phyloP scores from a whole-genome alignment of 441 rosid genomes.

The Metrosideros polymorpha region DNA sequence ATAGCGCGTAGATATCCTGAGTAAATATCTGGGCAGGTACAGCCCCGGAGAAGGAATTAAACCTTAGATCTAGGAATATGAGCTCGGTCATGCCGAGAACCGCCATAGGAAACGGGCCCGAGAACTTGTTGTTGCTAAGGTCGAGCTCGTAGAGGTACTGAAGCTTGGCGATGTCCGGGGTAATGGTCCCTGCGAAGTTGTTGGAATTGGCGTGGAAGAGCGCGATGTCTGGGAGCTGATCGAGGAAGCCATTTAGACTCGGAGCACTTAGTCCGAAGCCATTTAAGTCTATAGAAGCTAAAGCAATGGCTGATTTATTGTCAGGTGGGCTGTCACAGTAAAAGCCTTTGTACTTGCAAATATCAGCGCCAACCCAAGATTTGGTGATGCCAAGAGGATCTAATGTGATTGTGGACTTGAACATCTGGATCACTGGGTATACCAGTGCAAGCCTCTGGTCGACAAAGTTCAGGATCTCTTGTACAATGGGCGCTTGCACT shows the following conservation, averaged over 20 bases:
- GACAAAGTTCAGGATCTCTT: conserved; percentile 26
- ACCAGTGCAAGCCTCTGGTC: conserved; percentile 62
- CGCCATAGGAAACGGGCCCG: conserved; percentile 68
- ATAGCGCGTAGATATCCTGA: conserved; percentile 53
- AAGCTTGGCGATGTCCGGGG: conserved; percentile 49
- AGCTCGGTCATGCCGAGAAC: conserved; percentile 50
- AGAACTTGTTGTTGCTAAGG: conserved; percentile 64
- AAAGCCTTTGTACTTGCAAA: conserved; percentile 75
- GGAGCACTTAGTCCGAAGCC: conserved; percentile 75
- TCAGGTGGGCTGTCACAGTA: conserved; percentile 74
- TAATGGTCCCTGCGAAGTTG: conserved; percentile 47
- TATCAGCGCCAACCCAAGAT: conserved; percentile 65
- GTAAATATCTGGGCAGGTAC: conserved; percentile 66
- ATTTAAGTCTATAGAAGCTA: conserved; percentile 83
- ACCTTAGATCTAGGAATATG: conserved; percentile 63
- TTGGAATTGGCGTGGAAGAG: conserved; percentile 89
- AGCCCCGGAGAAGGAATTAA: conserved; percentile 57
- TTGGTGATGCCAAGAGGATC: conserved; percentile 64
- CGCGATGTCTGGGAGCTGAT: conserved; percentile 60
- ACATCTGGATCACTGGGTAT: conserved; percentile 67
- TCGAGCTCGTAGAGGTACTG: conserved; percentile 76
- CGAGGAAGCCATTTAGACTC: conserved; percentile 63
- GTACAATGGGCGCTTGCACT: conserved; percentile 1
- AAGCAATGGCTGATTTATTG: conserved; percentile 52
- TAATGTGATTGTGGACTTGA: conserved; percentile 57